These are phyloP conservation scores for Hygrophoropsis aurantiaca DNA, from an alignment of 768 basidiomycete genomes.

Conservation along the genomic window DNA sequence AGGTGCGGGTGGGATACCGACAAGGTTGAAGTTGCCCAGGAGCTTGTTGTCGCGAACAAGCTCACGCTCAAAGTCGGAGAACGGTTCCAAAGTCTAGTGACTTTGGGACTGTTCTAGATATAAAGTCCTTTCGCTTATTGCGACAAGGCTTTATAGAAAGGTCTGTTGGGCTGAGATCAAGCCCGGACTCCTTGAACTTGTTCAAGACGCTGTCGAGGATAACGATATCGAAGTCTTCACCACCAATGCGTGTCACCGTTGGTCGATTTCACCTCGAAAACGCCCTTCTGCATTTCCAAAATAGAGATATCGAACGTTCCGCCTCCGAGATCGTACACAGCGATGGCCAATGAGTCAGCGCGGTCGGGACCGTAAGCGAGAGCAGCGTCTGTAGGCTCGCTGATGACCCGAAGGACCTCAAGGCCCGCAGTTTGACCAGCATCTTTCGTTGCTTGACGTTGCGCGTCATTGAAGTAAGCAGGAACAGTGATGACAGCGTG, in stretches of 20 bases:
- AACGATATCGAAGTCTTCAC: conserved; percentile 94
- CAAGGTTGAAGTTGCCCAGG: conserved; percentile 98
- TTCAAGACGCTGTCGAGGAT: conserved; percentile 83
- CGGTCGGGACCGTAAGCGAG: conserved; percentile 98
- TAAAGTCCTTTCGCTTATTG: conserved; percentile 99
- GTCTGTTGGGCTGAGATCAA: conserved; percentile 78
- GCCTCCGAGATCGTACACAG: too few species aligned
- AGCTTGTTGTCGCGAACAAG: conserved; percentile 98
- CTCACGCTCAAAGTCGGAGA: conserved; percentile 99
- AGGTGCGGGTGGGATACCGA: too few species aligned
- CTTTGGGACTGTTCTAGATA: conserved; percentile 95
- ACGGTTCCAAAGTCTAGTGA: too few species aligned
- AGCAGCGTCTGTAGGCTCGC: conserved; percentile 98
- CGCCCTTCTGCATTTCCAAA: too few species aligned
- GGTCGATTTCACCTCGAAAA: conserved; percentile 99
- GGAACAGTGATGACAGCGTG: conserved; percentile 94
- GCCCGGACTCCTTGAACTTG: conserved; percentile 90
- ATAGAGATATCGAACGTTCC: too few species aligned
- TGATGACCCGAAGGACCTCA: conserved; percentile 97
- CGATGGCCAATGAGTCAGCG: too few species aligned
- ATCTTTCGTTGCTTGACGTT: too few species aligned
- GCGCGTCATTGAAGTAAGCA: too few species aligned
- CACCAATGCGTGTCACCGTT: conserved; percentile 98
- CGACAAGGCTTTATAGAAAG: conserved; percentile 99
- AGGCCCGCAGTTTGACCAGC: conserved; percentile 97